Evolutionary conservation across 1,284 basidiomycete species (phyloP).

Genomic region (Cutaneotrichosporon cavernicola): DNA sequence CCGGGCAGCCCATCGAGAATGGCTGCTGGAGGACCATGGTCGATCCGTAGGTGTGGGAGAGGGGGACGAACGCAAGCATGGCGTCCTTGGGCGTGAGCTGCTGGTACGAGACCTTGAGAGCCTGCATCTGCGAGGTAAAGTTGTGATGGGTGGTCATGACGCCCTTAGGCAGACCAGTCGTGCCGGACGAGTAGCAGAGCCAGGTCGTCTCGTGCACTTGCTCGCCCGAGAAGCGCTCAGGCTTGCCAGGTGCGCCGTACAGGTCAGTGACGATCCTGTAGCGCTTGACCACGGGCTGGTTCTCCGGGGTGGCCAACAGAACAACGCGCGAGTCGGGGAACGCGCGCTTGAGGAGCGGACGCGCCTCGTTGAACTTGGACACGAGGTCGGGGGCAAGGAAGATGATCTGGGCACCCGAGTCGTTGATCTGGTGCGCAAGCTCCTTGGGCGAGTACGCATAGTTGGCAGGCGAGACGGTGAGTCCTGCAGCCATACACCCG

Average conservation of each 20-base stretch:
- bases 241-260: slow-evolving; percentile 12
- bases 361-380: slow-evolving; percentile 39
- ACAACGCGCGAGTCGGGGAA: slow-evolving; percentile 21
- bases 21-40: slow-evolving; percentile 61
- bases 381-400: slow-evolving; percentile 61
- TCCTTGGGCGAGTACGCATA: slow-evolving; percentile 45
- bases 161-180: slow-evolving; percentile 55
- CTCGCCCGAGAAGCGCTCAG: slow-evolving; percentile 19
- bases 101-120: slow-evolving; percentile 16
- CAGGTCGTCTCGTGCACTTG: slow-evolving; percentile 22
- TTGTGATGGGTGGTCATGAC: slow-evolving; percentile 66
- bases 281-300: slow-evolving; percentile 14
- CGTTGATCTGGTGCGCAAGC: slow-evolving; percentile 52
- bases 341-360: slow-evolving; percentile 10
- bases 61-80: slow-evolving; percentile 23
- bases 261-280: slow-evolving; percentile 24
- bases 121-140: slow-evolving; percentile 52
- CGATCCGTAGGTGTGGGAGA: slow-evolving; percentile 25
- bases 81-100: slow-evolving; percentile 17
- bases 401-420: slow-evolving; percentile 60
- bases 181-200: slow-evolving; percentile 68
- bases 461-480: slow-evolving; percentile 46
- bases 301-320: slow-evolving; percentile 12
- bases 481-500: slow-evolving; percentile 54
- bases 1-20: slow-evolving; percentile 60